phyloP scores from a whole-genome alignment of 768 basidiomycete species.

The Boletus sp. region DNA sequence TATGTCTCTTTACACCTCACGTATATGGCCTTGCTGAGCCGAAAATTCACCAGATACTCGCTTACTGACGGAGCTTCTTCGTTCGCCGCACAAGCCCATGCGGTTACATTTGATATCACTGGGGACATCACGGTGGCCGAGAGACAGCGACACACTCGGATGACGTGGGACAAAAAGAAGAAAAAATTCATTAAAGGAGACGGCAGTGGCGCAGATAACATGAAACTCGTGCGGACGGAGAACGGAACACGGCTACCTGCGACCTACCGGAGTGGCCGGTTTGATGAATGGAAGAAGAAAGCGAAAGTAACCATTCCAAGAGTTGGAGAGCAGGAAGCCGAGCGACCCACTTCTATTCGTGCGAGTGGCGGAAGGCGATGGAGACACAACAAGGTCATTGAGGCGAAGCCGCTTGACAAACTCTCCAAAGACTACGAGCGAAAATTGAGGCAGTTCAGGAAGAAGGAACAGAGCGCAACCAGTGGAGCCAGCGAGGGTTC shows the following conservation, averaged over 20 bases:
- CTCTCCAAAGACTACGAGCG: constrained; percentile 69
- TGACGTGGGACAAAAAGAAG: constrained; percentile 95
- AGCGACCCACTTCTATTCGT: constrained; percentile 27
- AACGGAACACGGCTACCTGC: constrained; percentile 89
- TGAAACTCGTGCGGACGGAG: constrained; percentile 91
- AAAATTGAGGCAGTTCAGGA: constrained; percentile 60
- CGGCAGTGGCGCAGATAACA: constrained; percentile 84
- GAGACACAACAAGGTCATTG: constrained; percentile 62
- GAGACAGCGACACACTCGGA: constrained; percentile 52
- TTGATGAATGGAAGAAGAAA: constrained; percentile 92
- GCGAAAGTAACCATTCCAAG: constrained; percentile 68
- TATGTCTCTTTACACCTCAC: constrained; percentile 34
- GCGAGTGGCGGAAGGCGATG: constrained; percentile 55
- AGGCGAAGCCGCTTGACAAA: constrained; percentile 78
- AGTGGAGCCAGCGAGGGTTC: constrained; percentile 26
- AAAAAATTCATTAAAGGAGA: constrained; percentile 90
- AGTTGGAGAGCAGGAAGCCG: constrained; percentile 77
- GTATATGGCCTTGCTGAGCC: not conserved
- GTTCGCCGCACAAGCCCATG: constrained; percentile 79
- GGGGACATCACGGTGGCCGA: constrained; percentile 63
- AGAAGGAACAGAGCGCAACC: constrained; percentile 41
- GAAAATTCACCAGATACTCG: constrained; percentile 62
- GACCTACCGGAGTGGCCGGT: constrained; percentile 88
- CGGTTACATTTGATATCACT: constrained; percentile 76
- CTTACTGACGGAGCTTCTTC: constrained; percentile 81